A percentile compares a stretch with the other conserved stretches of the same genome.
Conservation (phyloP, 2,329 filamentous ascomycete genomes). For the Colletotrichum tofieldiae region DNA sequence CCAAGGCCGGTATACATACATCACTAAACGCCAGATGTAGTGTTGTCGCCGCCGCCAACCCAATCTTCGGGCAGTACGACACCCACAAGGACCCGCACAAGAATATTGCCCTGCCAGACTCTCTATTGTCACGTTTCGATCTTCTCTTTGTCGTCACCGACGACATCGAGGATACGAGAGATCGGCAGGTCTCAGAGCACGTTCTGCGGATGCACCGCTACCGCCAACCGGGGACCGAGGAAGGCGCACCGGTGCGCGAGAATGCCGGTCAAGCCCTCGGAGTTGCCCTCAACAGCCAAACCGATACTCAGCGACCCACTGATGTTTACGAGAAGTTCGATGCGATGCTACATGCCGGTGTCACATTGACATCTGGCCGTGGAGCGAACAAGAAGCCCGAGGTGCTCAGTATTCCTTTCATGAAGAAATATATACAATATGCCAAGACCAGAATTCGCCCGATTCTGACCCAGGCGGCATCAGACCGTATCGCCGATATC, state of each 20-base stretch:
- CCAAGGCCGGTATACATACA: constrained; percentile 98
- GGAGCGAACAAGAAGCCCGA: constrained; percentile 84
- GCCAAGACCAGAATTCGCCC: constrained; percentile 94
- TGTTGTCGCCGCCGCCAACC: constrained; percentile 96
- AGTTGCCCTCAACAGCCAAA: constrained; percentile 86
- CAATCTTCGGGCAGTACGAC: constrained; percentile 98
- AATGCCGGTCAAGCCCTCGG: constrained; percentile 87
- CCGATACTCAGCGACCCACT: constrained; percentile 80
- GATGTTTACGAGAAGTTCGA: constrained; percentile 98
- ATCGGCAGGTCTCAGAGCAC: constrained; percentile 94
- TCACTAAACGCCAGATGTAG: constrained; percentile 97
- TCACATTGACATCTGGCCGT: constrained; percentile 82
- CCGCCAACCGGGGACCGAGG: constrained; percentile 91
- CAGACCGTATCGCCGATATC: constrained; percentile 90
- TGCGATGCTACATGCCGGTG: constrained; percentile 93
- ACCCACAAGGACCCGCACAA: constrained; percentile 98
- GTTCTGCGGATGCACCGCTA: constrained; percentile 98
- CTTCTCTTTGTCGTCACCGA: constrained; percentile 97
- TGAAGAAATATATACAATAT: constrained; percentile 99
- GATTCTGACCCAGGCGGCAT: constrained; percentile 89
- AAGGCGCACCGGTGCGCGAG: constrained; percentile 94
- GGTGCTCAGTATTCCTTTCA: constrained; percentile 95
- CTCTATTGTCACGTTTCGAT: constrained; percentile 97
- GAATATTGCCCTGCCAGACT: constrained; percentile 97
- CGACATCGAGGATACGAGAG: constrained; percentile 94